Conservation (phyloP, 768 basidiomycete species). For the Rhodotorula babjevae region DNA sequence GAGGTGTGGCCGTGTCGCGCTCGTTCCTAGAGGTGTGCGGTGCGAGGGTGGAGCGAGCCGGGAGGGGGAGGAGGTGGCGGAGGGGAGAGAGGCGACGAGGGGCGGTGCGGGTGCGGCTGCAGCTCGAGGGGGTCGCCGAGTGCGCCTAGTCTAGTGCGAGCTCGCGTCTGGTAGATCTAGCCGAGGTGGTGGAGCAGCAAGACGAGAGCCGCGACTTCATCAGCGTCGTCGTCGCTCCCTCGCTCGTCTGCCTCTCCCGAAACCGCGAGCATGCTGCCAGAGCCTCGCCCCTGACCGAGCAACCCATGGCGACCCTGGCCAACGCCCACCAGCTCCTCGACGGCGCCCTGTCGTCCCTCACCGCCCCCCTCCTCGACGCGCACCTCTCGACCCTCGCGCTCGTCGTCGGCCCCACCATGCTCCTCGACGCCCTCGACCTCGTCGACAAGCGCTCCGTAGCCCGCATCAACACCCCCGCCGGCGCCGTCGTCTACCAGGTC, state of each 20-base stretch:
- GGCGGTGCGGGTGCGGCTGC: neutral
- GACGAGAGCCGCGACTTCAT: neutral
- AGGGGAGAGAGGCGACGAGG: neutral
- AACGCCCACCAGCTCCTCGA: neutral
- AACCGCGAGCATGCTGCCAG: neutral
- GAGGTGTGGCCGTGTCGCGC: no score
- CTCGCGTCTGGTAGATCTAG: neutral
- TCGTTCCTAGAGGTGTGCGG: no score
- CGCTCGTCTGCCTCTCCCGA: neutral
- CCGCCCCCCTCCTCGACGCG: conserved; percentile 4
- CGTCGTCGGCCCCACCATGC: neutral
- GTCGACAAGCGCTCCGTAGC: conserved; percentile 18
- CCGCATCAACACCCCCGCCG: conserved; percentile 11
- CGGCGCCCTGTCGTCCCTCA: neutral
- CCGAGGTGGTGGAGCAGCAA: no score
- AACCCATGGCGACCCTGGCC: neutral
- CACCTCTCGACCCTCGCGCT: conserved; percentile 16
- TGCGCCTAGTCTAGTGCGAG: no score
- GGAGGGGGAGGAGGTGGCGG: neutral
- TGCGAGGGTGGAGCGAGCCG: neutral
- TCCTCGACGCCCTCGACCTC: conserved; percentile 32
- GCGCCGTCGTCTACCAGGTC: conserved; percentile 20
- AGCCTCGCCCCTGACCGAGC: neutral
- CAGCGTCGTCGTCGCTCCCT: neutral
- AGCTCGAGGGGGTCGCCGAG: no score